Percentiles rank a stretch among this genome's conserved stretches.
Evolutionary conservation across 2,329 filamentous ascomycete genomes (phyloP).

Genomic region (Fusarium sp.): DNA sequence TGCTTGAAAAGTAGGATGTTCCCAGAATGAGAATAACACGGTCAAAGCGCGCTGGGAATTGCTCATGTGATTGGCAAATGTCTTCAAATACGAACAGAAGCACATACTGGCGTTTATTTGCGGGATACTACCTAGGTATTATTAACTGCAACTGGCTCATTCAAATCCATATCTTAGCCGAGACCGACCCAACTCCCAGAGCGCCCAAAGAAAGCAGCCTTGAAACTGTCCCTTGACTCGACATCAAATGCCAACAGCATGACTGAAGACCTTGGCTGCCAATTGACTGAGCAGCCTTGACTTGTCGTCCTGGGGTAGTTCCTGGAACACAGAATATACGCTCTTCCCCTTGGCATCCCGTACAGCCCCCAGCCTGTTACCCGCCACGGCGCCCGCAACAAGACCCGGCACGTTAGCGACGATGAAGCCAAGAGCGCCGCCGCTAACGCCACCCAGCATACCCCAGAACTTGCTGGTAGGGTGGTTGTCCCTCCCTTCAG

Average conservation of each 20-base stretch:
- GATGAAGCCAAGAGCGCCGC: slow-evolving; percentile 93
- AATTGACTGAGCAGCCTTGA: slow-evolving; percentile 83
- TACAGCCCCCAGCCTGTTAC: slow-evolving; percentile 89
- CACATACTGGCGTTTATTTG: background rate
- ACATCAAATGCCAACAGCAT: slow-evolving; percentile 68
- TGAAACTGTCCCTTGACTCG: background rate
- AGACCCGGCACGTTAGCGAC: slow-evolving; percentile 90
- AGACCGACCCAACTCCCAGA: slow-evolving; percentile 24
- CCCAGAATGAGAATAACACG: too few relatives aligned
- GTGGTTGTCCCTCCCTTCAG: slow-evolving; percentile 68
- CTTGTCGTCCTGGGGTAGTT: slow-evolving; percentile 84
- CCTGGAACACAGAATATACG: slow-evolving; percentile 89
- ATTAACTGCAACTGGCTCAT: background rate
- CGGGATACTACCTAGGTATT: slow-evolving; percentile 11
- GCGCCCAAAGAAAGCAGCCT: slow-evolving; percentile 20
- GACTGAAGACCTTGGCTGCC: slow-evolving; percentile 85
- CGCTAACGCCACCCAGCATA: slow-evolving; percentile 83
- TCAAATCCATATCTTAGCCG: slow-evolving; percentile 2
- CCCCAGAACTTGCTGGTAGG: slow-evolving; percentile 84
- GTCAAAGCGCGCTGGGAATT: too few relatives aligned
- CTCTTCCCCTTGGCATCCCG: slow-evolving; percentile 93
- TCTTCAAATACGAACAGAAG: too few relatives aligned
- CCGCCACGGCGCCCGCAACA: slow-evolving; percentile 88
- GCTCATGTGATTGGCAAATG: too few relatives aligned
- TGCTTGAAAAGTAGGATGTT: too few relatives aligned